Conservation (phyloP, 2,329 filamentous ascomycete genomes). For the Alternaria gaisen region DNA sequence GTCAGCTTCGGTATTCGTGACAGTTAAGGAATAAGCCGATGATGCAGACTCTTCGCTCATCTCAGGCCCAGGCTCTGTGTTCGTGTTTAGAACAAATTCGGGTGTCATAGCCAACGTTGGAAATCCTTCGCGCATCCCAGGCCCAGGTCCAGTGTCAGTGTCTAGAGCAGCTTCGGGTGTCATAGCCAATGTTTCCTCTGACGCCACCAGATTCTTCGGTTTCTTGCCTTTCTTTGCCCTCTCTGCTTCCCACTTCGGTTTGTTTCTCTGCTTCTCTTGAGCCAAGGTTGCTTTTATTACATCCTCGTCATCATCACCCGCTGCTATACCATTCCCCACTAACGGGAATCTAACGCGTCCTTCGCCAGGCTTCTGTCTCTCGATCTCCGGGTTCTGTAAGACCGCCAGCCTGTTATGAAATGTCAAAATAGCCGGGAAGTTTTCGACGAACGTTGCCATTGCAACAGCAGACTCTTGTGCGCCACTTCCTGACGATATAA, state of each 20-base stretch:
- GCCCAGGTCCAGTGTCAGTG: too few species aligned
- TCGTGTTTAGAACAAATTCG: rapidly evolving
- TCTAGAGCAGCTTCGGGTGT: too few species aligned
- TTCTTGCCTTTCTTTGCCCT: background rate
- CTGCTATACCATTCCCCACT: background rate
- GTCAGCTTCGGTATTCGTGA: background rate
- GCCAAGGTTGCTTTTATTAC: background rate
- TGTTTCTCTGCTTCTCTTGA: background rate
- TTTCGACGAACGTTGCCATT: background rate
- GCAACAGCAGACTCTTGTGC: background rate
- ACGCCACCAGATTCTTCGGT: background rate
- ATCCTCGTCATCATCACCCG: background rate
- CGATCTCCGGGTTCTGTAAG: background rate
- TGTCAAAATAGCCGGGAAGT: background rate
- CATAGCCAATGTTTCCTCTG: background rate
- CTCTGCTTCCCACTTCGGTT: background rate
- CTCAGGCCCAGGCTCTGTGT: too few species aligned
- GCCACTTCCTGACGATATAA: background rate
- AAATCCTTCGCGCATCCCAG: background rate
- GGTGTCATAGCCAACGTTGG: background rate
- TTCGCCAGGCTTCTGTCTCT: background rate
- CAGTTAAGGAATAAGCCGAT: background rate
- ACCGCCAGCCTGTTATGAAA: background rate
- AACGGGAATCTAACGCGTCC: background rate
- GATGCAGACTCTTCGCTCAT: background rate